These are phyloP conservation scores for Orobanche coerulescens DNA, from an alignment of 257 asterid genomes.

Conservation along the genomic window DNA sequence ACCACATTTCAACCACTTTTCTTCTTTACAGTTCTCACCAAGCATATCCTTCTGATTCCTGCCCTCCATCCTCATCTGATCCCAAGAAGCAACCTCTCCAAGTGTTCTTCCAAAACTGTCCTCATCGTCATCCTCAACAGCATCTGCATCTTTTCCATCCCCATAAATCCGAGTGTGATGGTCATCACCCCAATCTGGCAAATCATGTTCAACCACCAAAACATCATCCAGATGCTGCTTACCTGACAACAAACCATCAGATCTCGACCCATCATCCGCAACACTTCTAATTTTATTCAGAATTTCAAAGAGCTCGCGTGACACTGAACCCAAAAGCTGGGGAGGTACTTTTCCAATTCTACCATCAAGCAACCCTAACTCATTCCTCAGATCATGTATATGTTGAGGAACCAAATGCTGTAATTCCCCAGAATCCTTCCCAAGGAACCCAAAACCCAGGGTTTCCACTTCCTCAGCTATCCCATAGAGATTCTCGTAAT, in stretches of 20 bases:
- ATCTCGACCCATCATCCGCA: constrained; percentile 67
- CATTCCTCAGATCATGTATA: constrained; percentile 72
- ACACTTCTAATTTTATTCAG: constrained; percentile 56
- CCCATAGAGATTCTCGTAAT: constrained; percentile 64
- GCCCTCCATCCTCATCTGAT: constrained; percentile 63
- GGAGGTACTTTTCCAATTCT: constrained; percentile 58
- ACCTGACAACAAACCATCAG: constrained; percentile 51
- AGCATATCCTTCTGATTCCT: constrained; percentile 64
- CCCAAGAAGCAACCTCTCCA: constrained; percentile 97
- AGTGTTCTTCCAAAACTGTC: constrained; percentile 96
- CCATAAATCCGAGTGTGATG: constrained; percentile 63
- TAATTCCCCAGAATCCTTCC: constrained; percentile 54
- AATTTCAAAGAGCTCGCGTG: constrained; percentile 70
- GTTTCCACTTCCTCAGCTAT: constrained; percentile 74
- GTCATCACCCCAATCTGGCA: constrained; percentile 92
- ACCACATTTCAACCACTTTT: constrained; percentile 75
- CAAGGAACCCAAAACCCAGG: constrained; percentile 57
- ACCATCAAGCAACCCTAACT: constrained; percentile 74
- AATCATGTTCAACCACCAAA: constrained; percentile 87
- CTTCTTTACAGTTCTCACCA: constrained; percentile 68
- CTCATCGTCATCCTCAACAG: constrained; percentile 89
- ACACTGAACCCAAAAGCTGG: constrained; percentile 51
- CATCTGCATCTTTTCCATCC: constrained; percentile 76
- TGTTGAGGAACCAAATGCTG: constrained; percentile 68
- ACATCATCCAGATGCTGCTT: constrained; percentile 75